Evolutionary conservation across 2,329 filamentous ascomycete genomes (phyloP), one percentile per base, ranked within the genome.

Genomic region (Diaporthe citri): DNA sequence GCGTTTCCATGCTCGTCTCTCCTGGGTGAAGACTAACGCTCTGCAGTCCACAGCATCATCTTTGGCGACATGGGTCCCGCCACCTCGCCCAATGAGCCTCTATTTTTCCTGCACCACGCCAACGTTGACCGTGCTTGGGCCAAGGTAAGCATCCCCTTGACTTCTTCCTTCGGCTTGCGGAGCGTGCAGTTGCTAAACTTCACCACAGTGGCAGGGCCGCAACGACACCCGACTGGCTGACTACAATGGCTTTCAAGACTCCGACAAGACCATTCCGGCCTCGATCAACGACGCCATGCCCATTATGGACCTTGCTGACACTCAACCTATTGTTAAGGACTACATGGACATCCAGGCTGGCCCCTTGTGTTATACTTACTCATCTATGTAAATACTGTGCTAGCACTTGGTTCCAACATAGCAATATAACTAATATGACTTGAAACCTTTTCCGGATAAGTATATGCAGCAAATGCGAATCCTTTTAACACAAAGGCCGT

Each of bases 31-130:
- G 4, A 41, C 57, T 60, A 41, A 60, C 36, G 7, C 34, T 12
- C 22, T 12, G 12, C n/a, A 62, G 59, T 62, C 39, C 59, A 46
- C 25, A 25, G 20, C 20, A 13, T 46, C 25, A 62, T 46, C 17
- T 46, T 46, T 22, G 59, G 39, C 15, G 39, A 62, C 25, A 62
- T 46, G 59, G 59, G 59, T 12, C 59, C 59, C 1, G 59, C 59
- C 39, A 62, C 39, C 39, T 62, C 59, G n/a, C 59, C 59, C 39
- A 62, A 62, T 8, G 59, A 43, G 25, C 59, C 59, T 3, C 17
- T 62, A 3, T 46, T 62, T 13, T 62, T 43, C 39, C 59, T 62
- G 25, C 59, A 62, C 59, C 39, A 62, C n/a, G 59, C 59, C 59
- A 46, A 62, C 5, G 59, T 62, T 22, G 59, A 62, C 59, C 39